Conservation (phyloP, 73 alveolate species). For the Breviolum minutum region DNA sequence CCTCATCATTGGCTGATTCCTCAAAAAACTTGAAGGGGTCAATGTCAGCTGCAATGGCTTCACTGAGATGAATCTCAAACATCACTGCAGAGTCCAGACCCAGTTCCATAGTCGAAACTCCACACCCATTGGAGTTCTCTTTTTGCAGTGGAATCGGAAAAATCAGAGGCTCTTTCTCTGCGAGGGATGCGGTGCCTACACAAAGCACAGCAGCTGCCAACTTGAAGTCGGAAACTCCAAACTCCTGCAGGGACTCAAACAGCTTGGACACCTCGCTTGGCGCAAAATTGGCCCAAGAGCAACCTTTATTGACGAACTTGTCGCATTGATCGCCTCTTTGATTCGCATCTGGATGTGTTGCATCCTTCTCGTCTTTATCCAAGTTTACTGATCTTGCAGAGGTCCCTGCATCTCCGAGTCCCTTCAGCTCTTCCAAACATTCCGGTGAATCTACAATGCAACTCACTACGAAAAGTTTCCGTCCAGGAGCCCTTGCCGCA, state of each 20-base stretch:
- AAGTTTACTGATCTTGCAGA: not conserved
- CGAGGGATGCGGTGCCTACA: conserved; percentile 4
- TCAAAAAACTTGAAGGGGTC: conserved; percentile 81
- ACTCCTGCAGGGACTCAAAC: conserved; percentile 1
- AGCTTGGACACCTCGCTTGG: conserved; percentile 23
- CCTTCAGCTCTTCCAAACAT: not conserved
- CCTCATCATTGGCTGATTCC: not conserved
- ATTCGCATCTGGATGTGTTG: not conserved
- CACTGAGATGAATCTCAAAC: conserved; percentile 47
- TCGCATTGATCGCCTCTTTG: too few species aligned
- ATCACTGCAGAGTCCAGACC: not conserved
- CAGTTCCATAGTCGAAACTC: not conserved
- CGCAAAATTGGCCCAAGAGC: not conserved
- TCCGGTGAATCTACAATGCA: conserved; percentile 55
- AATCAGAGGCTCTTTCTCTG: not conserved
- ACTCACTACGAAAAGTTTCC: conserved; percentile 59
- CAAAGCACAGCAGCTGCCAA: conserved; percentile 60
- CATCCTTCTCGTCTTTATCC: not conserved
- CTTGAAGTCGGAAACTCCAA: conserved; percentile 34
- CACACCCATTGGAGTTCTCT: not conserved
- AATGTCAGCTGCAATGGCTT: not conserved
- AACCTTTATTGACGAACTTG: too few species aligned
- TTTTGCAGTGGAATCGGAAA: not conserved
- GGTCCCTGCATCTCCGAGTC: not conserved
- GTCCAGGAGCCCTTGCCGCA: conserved; percentile 51